Percentiles rank a stretch among this genome's conserved stretches.
Conservation (phyloP, 768 basidiomycete genomes). For the Pisolithus marmoratus region DNA sequence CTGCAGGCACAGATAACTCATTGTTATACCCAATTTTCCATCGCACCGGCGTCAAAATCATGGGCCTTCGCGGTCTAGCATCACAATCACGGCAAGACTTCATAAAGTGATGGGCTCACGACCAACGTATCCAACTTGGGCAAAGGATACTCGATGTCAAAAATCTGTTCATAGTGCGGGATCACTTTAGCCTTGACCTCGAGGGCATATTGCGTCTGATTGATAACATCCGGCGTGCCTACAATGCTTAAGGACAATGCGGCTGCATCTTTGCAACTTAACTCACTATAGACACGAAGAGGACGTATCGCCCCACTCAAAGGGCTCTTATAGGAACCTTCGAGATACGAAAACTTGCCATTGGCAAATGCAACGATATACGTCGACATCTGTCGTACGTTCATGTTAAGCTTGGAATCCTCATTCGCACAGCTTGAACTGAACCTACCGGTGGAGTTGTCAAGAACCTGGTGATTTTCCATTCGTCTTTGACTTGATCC, state of each 20-base stretch:
- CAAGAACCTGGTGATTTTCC: conserved; percentile 81
- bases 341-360: conserved; percentile 68
- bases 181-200: conserved; percentile 79
- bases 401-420: neutral
- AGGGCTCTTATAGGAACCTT: conserved; percentile 72
- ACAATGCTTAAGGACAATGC: conserved; percentile 3
- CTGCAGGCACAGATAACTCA: neutral
- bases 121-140: conserved; percentile 94
- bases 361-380: conserved; percentile 89
- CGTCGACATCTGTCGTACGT: conserved; percentile 56
- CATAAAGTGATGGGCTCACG: conserved; percentile 32
- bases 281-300: conserved; percentile 74
- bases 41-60: conserved; percentile 88
- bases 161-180: conserved; percentile 89
- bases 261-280: neutral
- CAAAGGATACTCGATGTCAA: conserved; percentile 87
- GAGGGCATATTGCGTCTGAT: conserved; percentile 81
- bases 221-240: conserved; percentile 80
- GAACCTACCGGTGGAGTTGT: conserved; percentile 61
- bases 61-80: conserved; percentile 41
- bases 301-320: conserved; percentile 77
- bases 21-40: conserved; percentile 78
- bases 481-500: conserved; percentile 36
- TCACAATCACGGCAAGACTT: neutral
- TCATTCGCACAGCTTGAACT: neutral